These are phyloP conservation scores for Fragaria iinumae DNA, from an alignment of 306 rosid species.

Conservation along the genomic window DNA sequence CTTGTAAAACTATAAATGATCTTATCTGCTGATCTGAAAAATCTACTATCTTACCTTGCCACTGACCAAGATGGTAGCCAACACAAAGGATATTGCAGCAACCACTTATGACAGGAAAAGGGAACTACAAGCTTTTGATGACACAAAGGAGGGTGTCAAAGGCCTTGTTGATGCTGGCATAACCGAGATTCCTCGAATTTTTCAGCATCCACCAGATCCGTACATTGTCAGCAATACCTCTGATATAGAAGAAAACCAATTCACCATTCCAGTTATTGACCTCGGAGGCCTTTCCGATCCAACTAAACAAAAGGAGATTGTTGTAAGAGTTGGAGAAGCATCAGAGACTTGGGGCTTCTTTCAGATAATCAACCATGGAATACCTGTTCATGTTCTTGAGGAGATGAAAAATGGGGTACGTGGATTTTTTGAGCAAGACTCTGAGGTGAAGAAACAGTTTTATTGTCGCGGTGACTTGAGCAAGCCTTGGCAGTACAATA, in stretches of 20 bases:
- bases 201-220: slow-evolving; percentile 22
- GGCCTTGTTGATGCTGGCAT: slow-evolving; percentile 66
- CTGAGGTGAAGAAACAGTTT: slow-evolving; percentile 32
- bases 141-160: slow-evolving; percentile 60
- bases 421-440: slow-evolving; percentile 41
- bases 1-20: too few species aligned
- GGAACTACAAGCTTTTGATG: slow-evolving; percentile 37
- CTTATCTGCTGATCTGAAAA: too few species aligned
- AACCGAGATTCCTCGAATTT: slow-evolving; percentile 47
- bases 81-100: background rate
- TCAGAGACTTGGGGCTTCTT: slow-evolving; percentile 47
- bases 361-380: slow-evolving; percentile 46
- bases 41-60: too few species aligned
- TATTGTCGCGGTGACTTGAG: slow-evolving; percentile 22
- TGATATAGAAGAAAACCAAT: background rate
- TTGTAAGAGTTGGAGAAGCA: slow-evolving; percentile 29
- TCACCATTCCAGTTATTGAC: slow-evolving; percentile 33
- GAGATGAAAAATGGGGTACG: slow-evolving; percentile 35
- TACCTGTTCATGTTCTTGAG: slow-evolving; percentile 32
- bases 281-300: slow-evolving; percentile 21
- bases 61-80: too few species aligned
- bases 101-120: slow-evolving; percentile 30
- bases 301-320: slow-evolving; percentile 20
- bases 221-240: background rate
- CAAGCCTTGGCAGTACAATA: slow-evolving; percentile 18